These are phyloP conservation scores for Botrytis galanthina DNA, from an alignment of 2,329 filamentous ascomycete species.

Conservation along the genomic window DNA sequence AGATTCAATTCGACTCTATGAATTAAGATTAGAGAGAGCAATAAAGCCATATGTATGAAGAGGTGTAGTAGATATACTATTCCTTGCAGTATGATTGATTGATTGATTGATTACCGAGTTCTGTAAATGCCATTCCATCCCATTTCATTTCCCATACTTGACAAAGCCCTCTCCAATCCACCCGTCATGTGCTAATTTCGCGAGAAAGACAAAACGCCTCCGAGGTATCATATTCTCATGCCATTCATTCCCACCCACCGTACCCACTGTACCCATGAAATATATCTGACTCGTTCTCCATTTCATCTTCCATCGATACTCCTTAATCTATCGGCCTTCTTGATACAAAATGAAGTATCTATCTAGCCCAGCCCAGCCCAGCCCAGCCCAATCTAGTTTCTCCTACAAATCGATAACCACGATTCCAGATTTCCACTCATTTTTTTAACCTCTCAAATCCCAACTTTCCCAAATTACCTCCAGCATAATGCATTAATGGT, in stretches of 20 bases:
- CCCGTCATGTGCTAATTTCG: neutral
- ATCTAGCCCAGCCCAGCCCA: neutral
- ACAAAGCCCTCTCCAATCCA: neutral
- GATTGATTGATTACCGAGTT: neutral
- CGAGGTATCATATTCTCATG: conserved; percentile 10
- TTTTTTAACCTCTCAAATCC: conserved; percentile 5
- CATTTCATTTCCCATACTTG: neutral
- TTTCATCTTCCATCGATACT: neutral
- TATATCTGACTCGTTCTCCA: neutral
- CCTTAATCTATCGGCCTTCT: neutral
- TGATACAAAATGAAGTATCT: neutral
- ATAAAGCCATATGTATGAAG: neutral
- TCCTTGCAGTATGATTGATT: neutral
- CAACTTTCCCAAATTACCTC: neutral
- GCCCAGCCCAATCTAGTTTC: neutral
- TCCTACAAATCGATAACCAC: neutral
- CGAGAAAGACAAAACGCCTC: conserved; percentile 10
- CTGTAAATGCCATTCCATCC: neutral
- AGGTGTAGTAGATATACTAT: neutral
- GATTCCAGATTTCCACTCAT: neutral
- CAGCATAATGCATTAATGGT: conserved; percentile 27
- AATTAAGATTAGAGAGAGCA: neutral
- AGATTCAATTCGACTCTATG: neutral
- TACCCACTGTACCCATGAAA: neutral
- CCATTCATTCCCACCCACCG: neutral